phyloP scores from a whole-genome alignment of 1,139 yeast genomes.

The Blastobotrys aristatus region DNA sequence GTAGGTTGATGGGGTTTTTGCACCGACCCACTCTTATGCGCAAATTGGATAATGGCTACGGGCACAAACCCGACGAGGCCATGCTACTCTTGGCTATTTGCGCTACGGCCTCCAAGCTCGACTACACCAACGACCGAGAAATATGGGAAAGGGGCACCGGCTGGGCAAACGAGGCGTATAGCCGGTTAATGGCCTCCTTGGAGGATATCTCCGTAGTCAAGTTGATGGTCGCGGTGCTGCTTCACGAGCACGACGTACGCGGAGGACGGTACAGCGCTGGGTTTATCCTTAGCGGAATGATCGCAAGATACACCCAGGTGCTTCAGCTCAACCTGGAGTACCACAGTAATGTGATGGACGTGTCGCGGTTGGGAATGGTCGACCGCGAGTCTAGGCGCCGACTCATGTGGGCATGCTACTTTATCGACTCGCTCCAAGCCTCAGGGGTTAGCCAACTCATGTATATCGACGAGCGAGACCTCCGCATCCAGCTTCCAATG shows the following conservation, averaged over 20 bases:
- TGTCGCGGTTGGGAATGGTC: not conserved
- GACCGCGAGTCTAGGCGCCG: slow-evolving; percentile 13
- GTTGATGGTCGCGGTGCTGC: slow-evolving; percentile 10
- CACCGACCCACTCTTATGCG: slow-evolving; percentile 11
- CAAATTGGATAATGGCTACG: slow-evolving; percentile 1
- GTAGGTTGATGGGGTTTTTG: slow-evolving; percentile 10
- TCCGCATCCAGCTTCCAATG: slow-evolving; percentile 11
- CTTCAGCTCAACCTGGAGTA: slow-evolving; percentile 14
- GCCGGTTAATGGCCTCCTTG: not conserved
- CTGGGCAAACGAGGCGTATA: slow-evolving; percentile 11
- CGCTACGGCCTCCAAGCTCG: slow-evolving; percentile 10
- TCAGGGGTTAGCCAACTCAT: slow-evolving; percentile 13
- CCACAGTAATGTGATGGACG: slow-evolving; percentile 8
- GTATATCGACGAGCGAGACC: slow-evolving; percentile 5
- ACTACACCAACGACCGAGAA: slow-evolving; percentile 4
- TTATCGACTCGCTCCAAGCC: slow-evolving; percentile 8
- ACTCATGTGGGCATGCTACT: slow-evolving; percentile 14
- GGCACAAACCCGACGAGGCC: not conserved
- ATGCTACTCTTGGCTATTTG: slow-evolving; percentile 7
- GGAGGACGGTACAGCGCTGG: slow-evolving; percentile 8
- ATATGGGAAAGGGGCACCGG: slow-evolving; percentile 11
- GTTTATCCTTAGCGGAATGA: slow-evolving; percentile 10
- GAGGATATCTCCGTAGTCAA: slow-evolving; percentile 8
- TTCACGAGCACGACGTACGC: slow-evolving; percentile 13
- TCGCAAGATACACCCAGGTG: slow-evolving; percentile 11